Evolutionary conservation across 805 yeast genomes (phyloP), one percentile per base, ranked within the genome.

Genomic region (Yamadazyma insecticola): DNA sequence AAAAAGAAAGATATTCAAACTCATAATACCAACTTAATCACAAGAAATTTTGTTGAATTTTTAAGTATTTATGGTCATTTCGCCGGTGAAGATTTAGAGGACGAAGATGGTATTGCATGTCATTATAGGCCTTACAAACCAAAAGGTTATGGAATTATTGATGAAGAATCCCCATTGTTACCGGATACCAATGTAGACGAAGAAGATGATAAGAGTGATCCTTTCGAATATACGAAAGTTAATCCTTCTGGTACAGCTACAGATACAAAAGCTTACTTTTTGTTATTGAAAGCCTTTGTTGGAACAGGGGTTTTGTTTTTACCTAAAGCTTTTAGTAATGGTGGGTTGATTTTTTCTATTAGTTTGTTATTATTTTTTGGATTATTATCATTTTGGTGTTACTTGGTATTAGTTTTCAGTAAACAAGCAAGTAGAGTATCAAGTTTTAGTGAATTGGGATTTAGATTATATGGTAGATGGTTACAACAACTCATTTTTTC

Each of bases 21-120:
- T 7, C 37, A 28, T 22, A 36, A 41, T 7, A 46, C 76, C 64
- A 64, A 77, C 7, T 67, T 78, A 35, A 53, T 82, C 23, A 78
- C 94, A 1, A 70, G 76, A 36, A 84, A 83, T 53, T 84, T 84
- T 41, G 64, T 83, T 44, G 92, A 84, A 52, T 84, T 84, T 48
- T 60, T 84, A 27, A 78, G 83, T 40, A 68, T 84, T 6, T 84
- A 84, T 54, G 94, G 94, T 5, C 90, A 84, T 60, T 84, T 84
- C 57, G 92, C 92, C 2, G 94, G 94, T 50, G 92, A 83, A 55
- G 75, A 78, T 23, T 67, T 83, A 32, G 90, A 81, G 45, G 82
- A 77, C 47, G 79, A 73, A 33, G 88, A 78, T 47, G 73, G 36
- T 45, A 64, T 60, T 50, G 73, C 74, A 1, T 74, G 78, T 40